Conservation (phyloP, 116 monocot genomes). For the Cymodocea nodosa region DNA sequence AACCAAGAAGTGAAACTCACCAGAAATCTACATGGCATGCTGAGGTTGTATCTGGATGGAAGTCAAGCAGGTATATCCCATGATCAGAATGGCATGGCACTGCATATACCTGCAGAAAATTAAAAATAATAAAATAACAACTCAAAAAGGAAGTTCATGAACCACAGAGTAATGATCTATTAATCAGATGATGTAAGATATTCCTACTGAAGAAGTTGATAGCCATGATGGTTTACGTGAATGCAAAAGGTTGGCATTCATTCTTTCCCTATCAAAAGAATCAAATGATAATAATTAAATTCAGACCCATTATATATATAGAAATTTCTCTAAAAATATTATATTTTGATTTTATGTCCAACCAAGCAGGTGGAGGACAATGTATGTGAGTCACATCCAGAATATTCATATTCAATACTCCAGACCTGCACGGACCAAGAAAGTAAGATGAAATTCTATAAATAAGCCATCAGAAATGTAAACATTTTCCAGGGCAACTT, state of each 20-base stretch:
- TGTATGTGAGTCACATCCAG: constrained; percentile 70
- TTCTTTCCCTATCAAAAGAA: constrained; percentile 34
- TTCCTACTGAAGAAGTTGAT: constrained; percentile 52
- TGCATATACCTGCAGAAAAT: constrained; percentile 35
- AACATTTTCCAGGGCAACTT: constrained; percentile 9
- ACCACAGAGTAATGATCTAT: background rate
- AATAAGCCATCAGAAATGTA: background rate
- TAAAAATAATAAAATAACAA: background rate
- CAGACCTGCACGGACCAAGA: constrained; percentile 48
- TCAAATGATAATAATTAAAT: background rate
- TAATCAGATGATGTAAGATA: background rate
- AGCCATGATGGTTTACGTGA: constrained; percentile 75
- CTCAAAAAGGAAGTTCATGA: background rate
- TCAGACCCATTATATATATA: background rate
- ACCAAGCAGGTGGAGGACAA: constrained; percentile 86
- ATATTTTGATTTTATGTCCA: constrained; percentile 29
- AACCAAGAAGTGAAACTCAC: constrained; percentile 11
- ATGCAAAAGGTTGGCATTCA: constrained; percentile 6
- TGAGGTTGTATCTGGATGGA: constrained; percentile 35
- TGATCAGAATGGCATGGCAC: constrained; percentile 22
- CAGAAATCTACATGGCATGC: constrained; percentile 43
- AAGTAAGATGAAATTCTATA: background rate
- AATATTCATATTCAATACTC: constrained; percentile 50
- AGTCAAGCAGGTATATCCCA: constrained; percentile 41
- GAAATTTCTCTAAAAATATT: background rate